Conservation (phyloP, 108 stramenopile genomes). For the Nitzschia sp. region DNA sequence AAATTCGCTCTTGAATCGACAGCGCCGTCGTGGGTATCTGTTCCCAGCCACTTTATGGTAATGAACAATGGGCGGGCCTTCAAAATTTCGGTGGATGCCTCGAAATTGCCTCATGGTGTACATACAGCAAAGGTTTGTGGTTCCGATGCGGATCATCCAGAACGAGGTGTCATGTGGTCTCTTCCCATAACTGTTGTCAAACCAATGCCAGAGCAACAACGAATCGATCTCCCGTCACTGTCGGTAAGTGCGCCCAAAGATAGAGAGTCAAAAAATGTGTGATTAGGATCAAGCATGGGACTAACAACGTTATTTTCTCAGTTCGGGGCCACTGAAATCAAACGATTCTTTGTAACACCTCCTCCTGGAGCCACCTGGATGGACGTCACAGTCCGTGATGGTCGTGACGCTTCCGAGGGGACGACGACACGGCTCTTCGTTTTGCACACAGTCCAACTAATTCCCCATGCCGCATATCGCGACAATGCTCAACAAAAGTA, state of each 20-base stretch:
- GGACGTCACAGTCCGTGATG: slow-evolving; percentile 52
- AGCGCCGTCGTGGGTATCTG: slow-evolving; percentile 45
- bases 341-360: slow-evolving; percentile 58
- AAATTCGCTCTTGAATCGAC: slow-evolving; percentile 45
- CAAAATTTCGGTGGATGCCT: slow-evolving; percentile 70
- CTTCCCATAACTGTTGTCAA: slow-evolving; percentile 78
- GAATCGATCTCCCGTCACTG: not conserved
- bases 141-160: slow-evolving; percentile 40
- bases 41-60: slow-evolving; percentile 48
- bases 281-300: not conserved
- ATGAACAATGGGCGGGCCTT: slow-evolving; percentile 67
- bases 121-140: slow-evolving; percentile 69
- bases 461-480: slow-evolving; percentile 62
- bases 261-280: not conserved
- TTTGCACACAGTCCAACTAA: slow-evolving; percentile 69
- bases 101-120: slow-evolving; percentile 58
- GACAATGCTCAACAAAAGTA: slow-evolving; percentile 45
- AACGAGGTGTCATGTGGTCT: slow-evolving; percentile 50
- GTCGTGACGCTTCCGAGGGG: slow-evolving; percentile 26
- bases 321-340: slow-evolving; percentile 48
- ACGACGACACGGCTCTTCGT: slow-evolving; percentile 39
- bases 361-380: slow-evolving; percentile 68
- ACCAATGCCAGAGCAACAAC: slow-evolving; percentile 26
- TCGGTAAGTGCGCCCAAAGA: slow-evolving; percentile 1
- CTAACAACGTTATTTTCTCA: too few relatives aligned